Percentiles rank a stretch among this genome's conserved stretches.
Evolutionary conservation across 306 rosid genomes (phyloP).

Genomic region (Bauhinia variegata): DNA sequence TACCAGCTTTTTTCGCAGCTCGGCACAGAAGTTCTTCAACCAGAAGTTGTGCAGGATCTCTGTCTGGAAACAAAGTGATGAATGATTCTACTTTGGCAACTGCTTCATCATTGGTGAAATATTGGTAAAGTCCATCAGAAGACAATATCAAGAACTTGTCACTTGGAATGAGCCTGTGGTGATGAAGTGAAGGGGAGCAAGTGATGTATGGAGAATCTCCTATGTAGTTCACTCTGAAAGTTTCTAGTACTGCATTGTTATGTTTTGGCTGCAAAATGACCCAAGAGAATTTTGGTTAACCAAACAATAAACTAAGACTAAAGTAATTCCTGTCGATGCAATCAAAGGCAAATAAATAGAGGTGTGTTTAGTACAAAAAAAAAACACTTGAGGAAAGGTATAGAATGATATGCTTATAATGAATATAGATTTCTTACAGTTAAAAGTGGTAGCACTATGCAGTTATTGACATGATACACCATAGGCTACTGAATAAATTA

Average conservation of each 20-base stretch:
- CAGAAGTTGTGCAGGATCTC: conserved; percentile 87
- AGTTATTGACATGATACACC: too few relatives aligned
- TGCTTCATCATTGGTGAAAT: conserved; percentile 81
- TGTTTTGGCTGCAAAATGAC: conserved; percentile 70
- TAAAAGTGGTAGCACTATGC: too few relatives aligned
- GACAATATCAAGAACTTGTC: conserved; percentile 77
- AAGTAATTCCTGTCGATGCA: neutral
- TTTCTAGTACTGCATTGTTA: conserved; percentile 74
- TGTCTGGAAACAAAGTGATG: conserved; percentile 70
- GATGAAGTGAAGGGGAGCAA: conserved; percentile 67
- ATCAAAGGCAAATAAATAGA: neutral
- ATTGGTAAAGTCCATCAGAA: conserved; percentile 90
- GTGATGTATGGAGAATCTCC: conserved; percentile 74
- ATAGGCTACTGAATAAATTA: too few relatives aligned
- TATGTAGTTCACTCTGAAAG: conserved; percentile 68
- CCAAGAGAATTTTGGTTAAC: conserved; percentile 22
- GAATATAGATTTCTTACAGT: too few relatives aligned
- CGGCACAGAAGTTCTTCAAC: conserved; percentile 63
- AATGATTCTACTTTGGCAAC: conserved; percentile 66
- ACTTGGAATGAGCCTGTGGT: conserved; percentile 58
- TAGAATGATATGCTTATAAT: neutral
- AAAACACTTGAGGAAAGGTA: neutral
- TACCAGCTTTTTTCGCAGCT: conserved; percentile 84
- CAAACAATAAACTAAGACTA: neutral
- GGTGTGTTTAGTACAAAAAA: neutral